Evolutionary conservation across 2,329 filamentous ascomycete species (phyloP), one percentile per base, ranked within the genome.

Genomic region (Hyphodiscus sp.): DNA sequence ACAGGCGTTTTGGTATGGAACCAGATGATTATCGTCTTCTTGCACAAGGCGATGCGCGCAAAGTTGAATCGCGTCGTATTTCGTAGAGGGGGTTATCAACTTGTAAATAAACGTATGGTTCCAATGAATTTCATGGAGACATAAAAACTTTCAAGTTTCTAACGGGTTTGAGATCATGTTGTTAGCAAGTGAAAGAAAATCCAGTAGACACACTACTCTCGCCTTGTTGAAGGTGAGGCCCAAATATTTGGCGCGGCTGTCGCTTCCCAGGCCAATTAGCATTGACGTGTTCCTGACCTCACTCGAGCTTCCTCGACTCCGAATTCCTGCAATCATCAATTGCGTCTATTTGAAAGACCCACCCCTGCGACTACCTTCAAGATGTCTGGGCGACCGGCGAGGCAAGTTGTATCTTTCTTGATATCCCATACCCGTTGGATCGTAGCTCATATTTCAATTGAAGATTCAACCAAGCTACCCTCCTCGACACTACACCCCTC

Each of bases 401-500:
- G 58, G 67, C 68, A 54, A 49, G 50, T 41, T 3, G 15, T 9
- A 20, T 38, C 10, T 45, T 13, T 33, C 10, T 16, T 9, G 3
- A 47, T 41, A 15, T 19, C 19, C 44, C 16, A 20, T n/a, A 20
- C 20, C 13, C 9, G 18, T 7, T 45, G 15, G 11, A 38, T 42
- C 16, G 18, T 20, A 42, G 43, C 60, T 65, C 61, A 70, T 66
- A 62, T 51, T 46, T 52, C 58, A 61, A 62, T 70, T 62, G 51
- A 73, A 97, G 94, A 73, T 97, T 97, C 86, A 91, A 90, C 76
- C 89, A 96, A 77, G 79, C 91, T 71, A 80, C 88, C 76, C 88
- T 97, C 75, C 82, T 94, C 78, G 94, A 99, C 80, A 94, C 89
- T 69, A 96, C 94, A 64, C 92, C 94, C 68, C 87, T 99, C 68